Conservation (phyloP, 2,329 filamentous ascomycete genomes). For the Cladophialophora carrionii region DNA sequence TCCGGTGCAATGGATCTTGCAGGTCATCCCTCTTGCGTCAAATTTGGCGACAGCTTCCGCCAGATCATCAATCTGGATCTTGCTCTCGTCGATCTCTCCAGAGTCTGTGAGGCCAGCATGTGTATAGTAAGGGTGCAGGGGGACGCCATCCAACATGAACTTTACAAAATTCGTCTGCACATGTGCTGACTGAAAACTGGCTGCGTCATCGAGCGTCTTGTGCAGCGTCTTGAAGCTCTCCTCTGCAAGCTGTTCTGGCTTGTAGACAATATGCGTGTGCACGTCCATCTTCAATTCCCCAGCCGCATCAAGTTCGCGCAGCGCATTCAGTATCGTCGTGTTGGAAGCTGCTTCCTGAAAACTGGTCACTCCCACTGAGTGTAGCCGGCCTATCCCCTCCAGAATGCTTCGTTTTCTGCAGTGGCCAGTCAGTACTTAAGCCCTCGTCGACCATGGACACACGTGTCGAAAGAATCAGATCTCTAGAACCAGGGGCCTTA, state of each 20-base stretch:
- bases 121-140: constrained; percentile 41
- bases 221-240: constrained; percentile 35
- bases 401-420: constrained; percentile 37
- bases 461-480: not conserved
- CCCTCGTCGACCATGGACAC: not conserved
- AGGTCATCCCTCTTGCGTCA: constrained; percentile 23
- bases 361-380: constrained; percentile 42
- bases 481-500: not conserved
- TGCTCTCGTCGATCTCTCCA: constrained; percentile 19
- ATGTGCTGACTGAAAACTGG: constrained; percentile 39
- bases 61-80: constrained; percentile 23
- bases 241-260: constrained; percentile 38
- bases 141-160: constrained; percentile 44
- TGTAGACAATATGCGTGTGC: constrained; percentile 38
- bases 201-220: constrained; percentile 38
- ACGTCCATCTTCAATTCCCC: constrained; percentile 39
- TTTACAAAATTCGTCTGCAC: constrained; percentile 44
- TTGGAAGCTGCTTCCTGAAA: constrained; percentile 43
- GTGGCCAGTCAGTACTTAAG: not conserved
- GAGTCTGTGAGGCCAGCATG: constrained; percentile 31
- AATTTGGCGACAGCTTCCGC: constrained; percentile 17
- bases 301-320: constrained; percentile 40
- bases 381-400: constrained; percentile 37
- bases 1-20: constrained; percentile 26
- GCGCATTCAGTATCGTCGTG: constrained; percentile 38